phyloP scores from a whole-genome alignment of 345 rosid species.

The Chamaenerion angustifolium region DNA sequence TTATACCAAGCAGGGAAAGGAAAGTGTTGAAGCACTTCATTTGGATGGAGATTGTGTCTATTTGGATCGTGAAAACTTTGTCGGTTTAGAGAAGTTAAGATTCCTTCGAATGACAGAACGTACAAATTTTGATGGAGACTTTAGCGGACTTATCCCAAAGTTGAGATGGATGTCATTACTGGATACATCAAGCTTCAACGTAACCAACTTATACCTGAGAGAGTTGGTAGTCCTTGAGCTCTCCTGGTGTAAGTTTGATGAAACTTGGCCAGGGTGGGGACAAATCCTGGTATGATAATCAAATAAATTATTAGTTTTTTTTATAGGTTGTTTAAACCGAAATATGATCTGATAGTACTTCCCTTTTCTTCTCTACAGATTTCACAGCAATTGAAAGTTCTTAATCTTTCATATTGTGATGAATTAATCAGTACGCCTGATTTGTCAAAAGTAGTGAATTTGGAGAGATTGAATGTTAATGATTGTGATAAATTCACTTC shows the following conservation, averaged over 20 bases:
- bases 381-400: background rate
- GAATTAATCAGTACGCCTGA: background rate
- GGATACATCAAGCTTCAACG: background rate
- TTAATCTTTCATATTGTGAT: background rate
- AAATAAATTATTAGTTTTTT: too few relatives aligned
- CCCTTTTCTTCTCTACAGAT: background rate
- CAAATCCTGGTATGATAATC: background rate
- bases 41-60: background rate
- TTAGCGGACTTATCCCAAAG: conserved; percentile 1
- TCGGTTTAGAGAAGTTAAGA: conserved; percentile 9
- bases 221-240: background rate
- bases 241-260: background rate
- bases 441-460: background rate
- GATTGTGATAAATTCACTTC: background rate
- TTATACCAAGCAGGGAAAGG: too few relatives aligned
- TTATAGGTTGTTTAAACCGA: too few relatives aligned
- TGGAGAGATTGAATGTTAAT: conserved; percentile 1
- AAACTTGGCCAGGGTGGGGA: background rate
- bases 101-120: conserved; percentile 6
- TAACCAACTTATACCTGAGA: background rate
- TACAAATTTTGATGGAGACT: background rate
- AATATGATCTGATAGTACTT: too few relatives aligned
- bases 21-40: conserved; percentile 11
- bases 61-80: conserved; percentile 8
- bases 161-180: conserved; percentile 12